Conservation (phyloP, 2,329 filamentous ascomycete species). For the Sporothrix luriei region DNA sequence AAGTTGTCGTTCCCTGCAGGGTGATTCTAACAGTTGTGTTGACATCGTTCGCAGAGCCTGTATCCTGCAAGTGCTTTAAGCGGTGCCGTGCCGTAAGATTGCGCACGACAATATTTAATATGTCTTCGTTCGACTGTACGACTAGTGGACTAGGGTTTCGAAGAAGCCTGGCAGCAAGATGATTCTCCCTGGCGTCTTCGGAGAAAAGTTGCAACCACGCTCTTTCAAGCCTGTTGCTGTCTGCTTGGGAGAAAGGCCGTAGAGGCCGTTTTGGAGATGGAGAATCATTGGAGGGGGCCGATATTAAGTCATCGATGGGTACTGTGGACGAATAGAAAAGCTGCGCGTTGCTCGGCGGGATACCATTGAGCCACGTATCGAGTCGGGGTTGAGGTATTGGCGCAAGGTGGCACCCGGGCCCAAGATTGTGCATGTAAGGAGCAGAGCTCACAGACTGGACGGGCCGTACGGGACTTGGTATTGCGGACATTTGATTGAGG, state of each 20-base stretch:
- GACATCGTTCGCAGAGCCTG: slow-evolving; percentile 42
- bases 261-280: slow-evolving; percentile 59
- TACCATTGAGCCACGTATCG: slow-evolving; percentile 47
- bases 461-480: neutral
- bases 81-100: slow-evolving; percentile 52
- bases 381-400: slow-evolving; percentile 49
- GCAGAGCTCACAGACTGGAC: neutral
- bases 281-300: slow-evolving; percentile 51
- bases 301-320: slow-evolving; percentile 87
- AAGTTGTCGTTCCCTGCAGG: slow-evolving; percentile 30
- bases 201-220: slow-evolving; percentile 69
- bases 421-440: slow-evolving; percentile 56
- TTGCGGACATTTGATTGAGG: slow-evolving; percentile 2
- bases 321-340: slow-evolving; percentile 85
- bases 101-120: slow-evolving; percentile 47
- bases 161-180: slow-evolving; percentile 46
- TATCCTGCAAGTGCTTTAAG: slow-evolving; percentile 49
- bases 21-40: slow-evolving; percentile 32
- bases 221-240: slow-evolving; percentile 78
- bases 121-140: slow-evolving; percentile 45
- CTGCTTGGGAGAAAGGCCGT: slow-evolving; percentile 75
- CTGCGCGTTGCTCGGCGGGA: slow-evolving; percentile 66
- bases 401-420: slow-evolving; percentile 60
- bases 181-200: slow-evolving; percentile 52
- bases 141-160: slow-evolving; percentile 43